These are phyloP conservation scores for Venturia aucupariae DNA, from an alignment of 2,329 filamentous ascomycete genomes.

Conservation along the genomic window DNA sequence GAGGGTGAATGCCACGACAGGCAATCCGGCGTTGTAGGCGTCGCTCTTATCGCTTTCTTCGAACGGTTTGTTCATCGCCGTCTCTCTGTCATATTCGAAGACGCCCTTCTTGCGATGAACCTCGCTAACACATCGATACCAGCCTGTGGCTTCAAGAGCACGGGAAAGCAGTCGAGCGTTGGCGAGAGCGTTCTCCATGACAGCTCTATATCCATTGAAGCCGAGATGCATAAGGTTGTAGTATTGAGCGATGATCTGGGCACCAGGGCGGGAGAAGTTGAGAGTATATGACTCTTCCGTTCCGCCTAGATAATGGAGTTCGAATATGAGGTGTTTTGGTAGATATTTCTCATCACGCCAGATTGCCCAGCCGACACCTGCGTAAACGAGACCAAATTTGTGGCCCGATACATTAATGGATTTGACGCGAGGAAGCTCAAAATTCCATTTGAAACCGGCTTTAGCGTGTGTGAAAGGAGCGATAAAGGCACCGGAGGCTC, in stretches of 20 bases:
- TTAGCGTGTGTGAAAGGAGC: slow-evolving; percentile 51
- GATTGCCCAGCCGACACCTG: slow-evolving; percentile 62
- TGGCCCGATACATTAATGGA: slow-evolving; percentile 59
- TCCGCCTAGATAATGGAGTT: slow-evolving; percentile 63
- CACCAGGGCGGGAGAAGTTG: slow-evolving; percentile 63
- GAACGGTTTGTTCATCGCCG: slow-evolving; percentile 31
- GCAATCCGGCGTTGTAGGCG: slow-evolving; percentile 55
- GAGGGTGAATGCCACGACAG: slow-evolving; percentile 59
- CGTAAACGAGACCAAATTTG: slow-evolving; percentile 55
- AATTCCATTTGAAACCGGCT: slow-evolving; percentile 47
- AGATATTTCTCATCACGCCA: slow-evolving; percentile 58
- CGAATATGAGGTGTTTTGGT: slow-evolving; percentile 60
- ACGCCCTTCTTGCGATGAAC: slow-evolving; percentile 52
- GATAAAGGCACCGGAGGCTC: slow-evolving; percentile 52
- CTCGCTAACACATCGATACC: slow-evolving; percentile 56
- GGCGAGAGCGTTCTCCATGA: slow-evolving; percentile 58
- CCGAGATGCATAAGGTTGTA: slow-evolving; percentile 65
- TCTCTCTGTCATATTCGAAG: slow-evolving; percentile 29
- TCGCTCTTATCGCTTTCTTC: slow-evolving; percentile 44
- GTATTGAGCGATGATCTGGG: slow-evolving; percentile 62
- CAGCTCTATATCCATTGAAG: slow-evolving; percentile 51
- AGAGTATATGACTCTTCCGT: slow-evolving; percentile 62
- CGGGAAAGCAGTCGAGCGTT: slow-evolving; percentile 58
- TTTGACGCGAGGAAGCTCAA: slow-evolving; percentile 46
- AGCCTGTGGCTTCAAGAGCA: slow-evolving; percentile 54